Conservation (phyloP, 164 flowering plant genomes). For the Chimonanthus salicifolius region DNA sequence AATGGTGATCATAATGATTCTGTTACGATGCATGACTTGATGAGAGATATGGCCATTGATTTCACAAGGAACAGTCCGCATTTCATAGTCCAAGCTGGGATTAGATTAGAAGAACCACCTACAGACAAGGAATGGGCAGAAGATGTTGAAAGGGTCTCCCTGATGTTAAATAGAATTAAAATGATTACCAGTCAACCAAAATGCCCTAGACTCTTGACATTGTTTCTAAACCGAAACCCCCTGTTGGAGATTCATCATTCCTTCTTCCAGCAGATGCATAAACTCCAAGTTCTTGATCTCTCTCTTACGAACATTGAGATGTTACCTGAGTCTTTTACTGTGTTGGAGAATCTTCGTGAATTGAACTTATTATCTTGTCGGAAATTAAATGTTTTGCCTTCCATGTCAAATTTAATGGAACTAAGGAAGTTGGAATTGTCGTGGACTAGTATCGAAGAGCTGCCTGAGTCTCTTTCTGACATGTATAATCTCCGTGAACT, state of each 20-base stretch:
- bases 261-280: conserved; percentile 21
- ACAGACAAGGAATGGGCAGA: conserved; percentile 3
- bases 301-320: conserved; percentile 10
- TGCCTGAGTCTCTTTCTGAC: conserved; percentile 3
- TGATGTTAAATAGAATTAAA: conserved; percentile 13
- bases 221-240: conserved; percentile 13
- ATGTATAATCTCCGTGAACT: conserved; percentile 6
- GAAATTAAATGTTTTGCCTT: conserved; percentile 8
- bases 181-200: conserved; percentile 5
- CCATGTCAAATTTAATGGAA: conserved; percentile 12
- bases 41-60: conserved; percentile 29
- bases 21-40: conserved; percentile 37
- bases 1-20: neutral
- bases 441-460: neutral
- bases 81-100: conserved; percentile 18
- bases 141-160: conserved; percentile 11
- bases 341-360: conserved; percentile 12
- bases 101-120: conserved; percentile 9
- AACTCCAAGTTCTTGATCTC: conserved; percentile 23
- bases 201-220: conserved; percentile 15
- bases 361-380: conserved; percentile 3
- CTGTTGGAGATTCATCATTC: neutral
- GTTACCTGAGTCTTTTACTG: conserved; percentile 22
- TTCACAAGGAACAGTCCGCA: conserved; percentile 3
- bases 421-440: conserved; percentile 11